These are phyloP conservation scores for Melanopsichium pennsylvanicum DNA, from an alignment of 1,284 basidiomycete genomes.

Conservation along the genomic window DNA sequence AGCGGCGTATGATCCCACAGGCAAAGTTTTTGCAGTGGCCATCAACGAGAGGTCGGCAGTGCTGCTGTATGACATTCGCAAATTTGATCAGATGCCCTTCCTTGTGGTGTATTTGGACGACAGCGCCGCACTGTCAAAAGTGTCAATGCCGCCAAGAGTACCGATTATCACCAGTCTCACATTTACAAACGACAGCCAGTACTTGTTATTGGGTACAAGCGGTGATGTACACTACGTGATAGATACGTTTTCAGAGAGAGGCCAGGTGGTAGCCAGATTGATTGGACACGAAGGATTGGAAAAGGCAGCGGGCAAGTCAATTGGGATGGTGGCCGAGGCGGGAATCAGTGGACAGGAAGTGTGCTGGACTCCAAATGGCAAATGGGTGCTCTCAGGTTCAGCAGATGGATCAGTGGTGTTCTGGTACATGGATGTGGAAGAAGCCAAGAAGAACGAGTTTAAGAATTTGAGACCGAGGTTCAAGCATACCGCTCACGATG, in stretches of 20 bases:
- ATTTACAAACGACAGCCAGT: constrained; percentile 85
- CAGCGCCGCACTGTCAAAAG: constrained; percentile 47
- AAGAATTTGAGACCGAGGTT: constrained; percentile 18
- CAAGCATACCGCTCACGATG: constrained; percentile 50
- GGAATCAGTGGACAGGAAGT: constrained; percentile 61
- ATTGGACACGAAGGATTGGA: constrained; percentile 57
- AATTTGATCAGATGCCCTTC: constrained; percentile 90
- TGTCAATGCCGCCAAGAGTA: constrained; percentile 73
- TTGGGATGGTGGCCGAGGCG: constrained; percentile 57
- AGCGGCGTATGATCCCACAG: constrained; percentile 87
- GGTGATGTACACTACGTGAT: constrained; percentile 87
- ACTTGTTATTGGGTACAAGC: constrained; percentile 89
- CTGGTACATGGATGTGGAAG: constrained; percentile 51
- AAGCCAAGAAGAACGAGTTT: constrained; percentile 26
- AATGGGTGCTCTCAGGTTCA: constrained; percentile 53
- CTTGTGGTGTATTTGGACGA: constrained; percentile 77
- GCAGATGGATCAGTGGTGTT: constrained; percentile 29
- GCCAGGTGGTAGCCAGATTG: constrained; percentile 42
- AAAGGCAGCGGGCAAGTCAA: constrained; percentile 24
- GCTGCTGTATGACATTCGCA: constrained; percentile 78
- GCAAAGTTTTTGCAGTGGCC: constrained; percentile 89
- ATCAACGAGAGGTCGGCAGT: constrained; percentile 71
- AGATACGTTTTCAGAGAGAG: constrained; percentile 41
- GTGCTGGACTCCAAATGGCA: constrained; percentile 61
- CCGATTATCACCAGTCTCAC: constrained; percentile 89